Conservation (phyloP, 768 basidiomycete genomes). For the Tremella mesenterica region DNA sequence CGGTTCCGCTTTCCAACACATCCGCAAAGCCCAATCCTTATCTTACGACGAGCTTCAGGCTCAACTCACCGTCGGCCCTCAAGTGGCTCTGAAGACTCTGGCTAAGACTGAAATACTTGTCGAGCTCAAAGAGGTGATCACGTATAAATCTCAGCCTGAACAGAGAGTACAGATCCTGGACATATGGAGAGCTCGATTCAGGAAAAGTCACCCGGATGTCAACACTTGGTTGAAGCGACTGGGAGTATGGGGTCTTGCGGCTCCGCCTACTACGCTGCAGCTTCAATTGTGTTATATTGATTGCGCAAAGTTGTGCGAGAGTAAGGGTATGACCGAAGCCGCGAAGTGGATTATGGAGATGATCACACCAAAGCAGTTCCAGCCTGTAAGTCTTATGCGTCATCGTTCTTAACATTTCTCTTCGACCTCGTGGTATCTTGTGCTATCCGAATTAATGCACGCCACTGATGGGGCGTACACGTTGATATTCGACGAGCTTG, state of each 20-base stretch:
- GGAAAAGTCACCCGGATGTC: conserved; percentile 33
- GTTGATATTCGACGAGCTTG: neutral
- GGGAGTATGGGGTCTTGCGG: conserved; percentile 36
- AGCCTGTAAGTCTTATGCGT: conserved; percentile 18
- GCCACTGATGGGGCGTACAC: neutral
- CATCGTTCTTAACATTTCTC: neutral
- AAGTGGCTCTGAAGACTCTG: conserved; percentile 35
- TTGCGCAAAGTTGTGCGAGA: conserved; percentile 37
- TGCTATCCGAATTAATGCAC: no score
- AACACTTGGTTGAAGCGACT: conserved; percentile 40
- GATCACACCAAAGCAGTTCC: conserved; percentile 17
- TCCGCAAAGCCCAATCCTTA: conserved; percentile 36
- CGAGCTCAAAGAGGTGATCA: conserved; percentile 42
- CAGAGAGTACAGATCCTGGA: conserved; percentile 21
- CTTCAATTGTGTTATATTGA: conserved; percentile 38
- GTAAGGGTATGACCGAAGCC: conserved; percentile 27
- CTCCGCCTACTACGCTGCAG: conserved; percentile 20
- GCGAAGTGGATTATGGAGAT: conserved; percentile 24
- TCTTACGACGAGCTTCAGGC: conserved; percentile 40
- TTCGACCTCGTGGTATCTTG: no score
- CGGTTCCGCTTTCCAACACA: conserved; percentile 36
- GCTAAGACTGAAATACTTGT: conserved; percentile 40
- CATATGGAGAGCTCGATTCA: conserved; percentile 36
- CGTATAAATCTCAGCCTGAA: conserved; percentile 39
- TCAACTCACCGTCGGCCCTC: conserved; percentile 19